Percentiles rank a stretch among this genome's conserved stretches.
phyloP scores from a whole-genome alignment of 495 filamentous ascomycete species.

The Bombardia bombarda region DNA sequence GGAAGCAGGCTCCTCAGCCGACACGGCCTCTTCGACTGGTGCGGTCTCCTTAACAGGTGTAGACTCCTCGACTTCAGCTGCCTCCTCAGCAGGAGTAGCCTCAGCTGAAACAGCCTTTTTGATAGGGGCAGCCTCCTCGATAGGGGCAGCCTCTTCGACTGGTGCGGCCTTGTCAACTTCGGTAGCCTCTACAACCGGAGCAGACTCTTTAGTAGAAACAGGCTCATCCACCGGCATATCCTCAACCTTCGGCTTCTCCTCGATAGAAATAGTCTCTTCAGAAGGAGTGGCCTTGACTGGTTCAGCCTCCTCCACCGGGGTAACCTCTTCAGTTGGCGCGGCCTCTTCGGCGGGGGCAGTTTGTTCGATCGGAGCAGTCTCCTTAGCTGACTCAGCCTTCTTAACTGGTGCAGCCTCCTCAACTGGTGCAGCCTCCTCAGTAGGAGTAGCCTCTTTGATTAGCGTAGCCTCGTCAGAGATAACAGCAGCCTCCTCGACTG shows the following conservation, averaged over 20 bases:
- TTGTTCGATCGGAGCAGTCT: constrained; percentile 1
- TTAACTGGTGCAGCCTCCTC: constrained; percentile 2
- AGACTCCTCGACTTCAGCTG: neutral
- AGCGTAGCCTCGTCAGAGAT: too few species aligned
- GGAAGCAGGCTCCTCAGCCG: too few species aligned
- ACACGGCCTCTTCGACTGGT: too few species aligned
- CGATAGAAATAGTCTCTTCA: neutral
- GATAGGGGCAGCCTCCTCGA: neutral
- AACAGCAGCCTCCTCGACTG: too few species aligned
- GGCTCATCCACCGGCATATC: constrained; percentile 4
- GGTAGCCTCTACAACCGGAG: neutral
- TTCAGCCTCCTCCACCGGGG: neutral
- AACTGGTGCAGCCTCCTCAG: neutral
- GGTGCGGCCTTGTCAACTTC: constrained; percentile 1
- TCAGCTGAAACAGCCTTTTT: constrained; percentile 2
- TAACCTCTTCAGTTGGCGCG: constrained; percentile 5
- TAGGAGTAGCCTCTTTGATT: too few species aligned
- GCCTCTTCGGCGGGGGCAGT: constrained; percentile 3
- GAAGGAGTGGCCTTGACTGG: too few species aligned
- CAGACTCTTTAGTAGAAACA: constrained; percentile 3
- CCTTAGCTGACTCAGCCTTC: constrained; percentile 1
- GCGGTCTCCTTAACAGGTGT: neutral
- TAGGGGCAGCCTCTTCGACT: neutral
- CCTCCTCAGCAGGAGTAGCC: constrained; percentile 3
- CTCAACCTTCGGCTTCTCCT: too few species aligned